Percentiles rank a stretch among this genome's conserved stretches.
These are phyloP conservation scores for Pythium sukuiense DNA, from an alignment of 352 stramenopile species.

Conservation along the genomic window DNA sequence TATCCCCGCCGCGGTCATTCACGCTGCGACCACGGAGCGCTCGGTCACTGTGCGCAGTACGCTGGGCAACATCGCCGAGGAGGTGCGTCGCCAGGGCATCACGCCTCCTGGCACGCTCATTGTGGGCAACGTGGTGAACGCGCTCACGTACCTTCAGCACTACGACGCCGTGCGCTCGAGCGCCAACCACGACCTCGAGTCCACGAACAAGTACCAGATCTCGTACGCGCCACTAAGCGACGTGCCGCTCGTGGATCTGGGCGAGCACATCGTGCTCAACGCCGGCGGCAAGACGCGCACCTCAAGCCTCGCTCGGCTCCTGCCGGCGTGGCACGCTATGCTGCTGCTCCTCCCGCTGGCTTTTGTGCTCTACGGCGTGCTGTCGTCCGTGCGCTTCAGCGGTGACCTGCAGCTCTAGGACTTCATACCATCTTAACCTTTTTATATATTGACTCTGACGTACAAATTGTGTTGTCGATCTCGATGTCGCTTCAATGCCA, in stretches of 20 bases:
- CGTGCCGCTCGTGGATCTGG: constrained; percentile 51
- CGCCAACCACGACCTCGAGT: constrained; percentile 25
- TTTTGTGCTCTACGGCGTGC: constrained; percentile 22
- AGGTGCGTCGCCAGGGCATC: constrained; percentile 84
- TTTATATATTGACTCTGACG: neutral
- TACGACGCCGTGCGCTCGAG: constrained; percentile 50
- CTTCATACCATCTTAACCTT: neutral
- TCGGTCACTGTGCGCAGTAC: constrained; percentile 89
- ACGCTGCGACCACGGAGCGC: constrained; percentile 89
- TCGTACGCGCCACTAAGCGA: constrained; percentile 56
- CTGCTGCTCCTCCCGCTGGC: constrained; percentile 32
- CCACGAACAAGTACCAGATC: constrained; percentile 60
- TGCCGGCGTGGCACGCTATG: constrained; percentile 24
- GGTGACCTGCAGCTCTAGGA: constrained; percentile 15
- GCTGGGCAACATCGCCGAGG: constrained; percentile 87
- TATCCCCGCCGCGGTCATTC: constrained; percentile 92
- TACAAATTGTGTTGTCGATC: neutral
- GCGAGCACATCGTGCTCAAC: constrained; percentile 59
- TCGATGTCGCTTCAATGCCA: neutral
- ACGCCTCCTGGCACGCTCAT: constrained; percentile 92
- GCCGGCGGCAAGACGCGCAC: constrained; percentile 18
- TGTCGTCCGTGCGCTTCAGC: constrained; percentile 1
- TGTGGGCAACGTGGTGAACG: constrained; percentile 92
- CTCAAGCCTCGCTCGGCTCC: neutral
- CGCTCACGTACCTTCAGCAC: constrained; percentile 64